These are phyloP conservation scores for Picochlorum sp. DNA, from an alignment of 139 green algal species.

Conservation along the genomic window DNA sequence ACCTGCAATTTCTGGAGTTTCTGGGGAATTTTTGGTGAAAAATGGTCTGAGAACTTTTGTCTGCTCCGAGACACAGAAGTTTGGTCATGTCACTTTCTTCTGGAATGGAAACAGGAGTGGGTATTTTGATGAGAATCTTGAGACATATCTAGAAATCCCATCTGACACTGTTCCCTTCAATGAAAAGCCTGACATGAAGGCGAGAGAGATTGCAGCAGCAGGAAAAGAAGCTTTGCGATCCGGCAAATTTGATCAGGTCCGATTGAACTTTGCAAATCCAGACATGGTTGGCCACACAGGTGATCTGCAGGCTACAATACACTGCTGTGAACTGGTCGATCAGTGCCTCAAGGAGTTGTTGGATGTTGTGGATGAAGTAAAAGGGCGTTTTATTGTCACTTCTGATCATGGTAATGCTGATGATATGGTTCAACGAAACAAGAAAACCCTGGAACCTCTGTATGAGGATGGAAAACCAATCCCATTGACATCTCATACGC, in stretches of 20 bases:
- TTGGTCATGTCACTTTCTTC: slow-evolving; percentile 80
- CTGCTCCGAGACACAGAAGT: slow-evolving; percentile 82
- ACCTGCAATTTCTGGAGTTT: slow-evolving; percentile 41
- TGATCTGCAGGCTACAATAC: slow-evolving; percentile 57
- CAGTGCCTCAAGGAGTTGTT: slow-evolving; percentile 70
- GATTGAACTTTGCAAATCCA: slow-evolving; percentile 76
- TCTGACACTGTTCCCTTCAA: slow-evolving; percentile 89
- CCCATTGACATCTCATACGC: slow-evolving; percentile 87
- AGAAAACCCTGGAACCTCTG: slow-evolving; percentile 67
- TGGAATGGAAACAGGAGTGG: slow-evolving; percentile 96
- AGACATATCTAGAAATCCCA: slow-evolving; percentile 93
- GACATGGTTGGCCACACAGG: slow-evolving; percentile 88
- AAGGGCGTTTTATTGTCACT: slow-evolving; percentile 74
- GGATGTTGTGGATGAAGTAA: slow-evolving; percentile 33
- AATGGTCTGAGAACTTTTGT: slow-evolving; percentile 76
- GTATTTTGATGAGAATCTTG: slow-evolving; percentile 81
- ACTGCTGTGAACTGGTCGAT: slow-evolving; percentile 61
- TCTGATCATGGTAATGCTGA: slow-evolving; percentile 93
- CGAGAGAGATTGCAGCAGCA: slow-evolving; percentile 78
- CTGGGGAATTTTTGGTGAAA: slow-evolving; percentile 71
- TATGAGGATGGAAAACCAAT: slow-evolving; percentile 58
- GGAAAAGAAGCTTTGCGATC: slow-evolving; percentile 74
- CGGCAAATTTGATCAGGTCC: slow-evolving; percentile 58
- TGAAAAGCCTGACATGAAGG: slow-evolving; percentile 90
- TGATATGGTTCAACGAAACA: slow-evolving; percentile 89